These are phyloP conservation scores for Berkeleyomyces rouxiae DNA, from an alignment of 2,329 filamentous ascomycete genomes.

Conservation along the genomic window DNA sequence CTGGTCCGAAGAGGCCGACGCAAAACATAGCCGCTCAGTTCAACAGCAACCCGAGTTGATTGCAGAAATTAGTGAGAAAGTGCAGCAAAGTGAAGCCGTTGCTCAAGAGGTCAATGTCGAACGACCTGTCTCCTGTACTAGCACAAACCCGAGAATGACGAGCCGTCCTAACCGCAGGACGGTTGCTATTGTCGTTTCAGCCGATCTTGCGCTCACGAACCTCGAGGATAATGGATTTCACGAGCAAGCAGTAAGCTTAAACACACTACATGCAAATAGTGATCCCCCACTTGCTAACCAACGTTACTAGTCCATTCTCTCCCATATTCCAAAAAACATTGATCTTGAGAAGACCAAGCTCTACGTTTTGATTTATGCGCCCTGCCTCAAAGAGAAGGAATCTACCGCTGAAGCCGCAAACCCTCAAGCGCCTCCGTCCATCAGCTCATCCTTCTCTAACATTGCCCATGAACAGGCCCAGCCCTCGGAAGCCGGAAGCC, in stretches of 20 bases:
- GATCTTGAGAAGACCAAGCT: slow-evolving; percentile 59
- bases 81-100: neutral
- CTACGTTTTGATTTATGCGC: slow-evolving; percentile 81
- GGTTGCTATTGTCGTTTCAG: slow-evolving; percentile 78
- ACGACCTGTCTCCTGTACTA: slow-evolving; percentile 9
- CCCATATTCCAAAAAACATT: slow-evolving; percentile 65
- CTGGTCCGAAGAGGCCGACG: slow-evolving; percentile 80
- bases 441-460: slow-evolving; percentile 73
- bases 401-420: slow-evolving; percentile 36
- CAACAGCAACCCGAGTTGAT: neutral
- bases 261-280: neutral
- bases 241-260: slow-evolving; percentile 55
- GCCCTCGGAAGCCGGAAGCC: slow-evolving; percentile 44
- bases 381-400: slow-evolving; percentile 51
- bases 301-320: slow-evolving; percentile 57
- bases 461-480: slow-evolving; percentile 59
- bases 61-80: neutral
- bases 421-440: slow-evolving; percentile 41
- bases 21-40: slow-evolving; percentile 33
- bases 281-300: neutral
- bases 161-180: slow-evolving; percentile 38
- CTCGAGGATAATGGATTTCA: slow-evolving; percentile 45
- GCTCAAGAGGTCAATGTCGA: neutral
- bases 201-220: slow-evolving; percentile 45
- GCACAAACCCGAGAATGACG: slow-evolving; percentile 7